Evolutionary conservation across 495 filamentous ascomycete species (phyloP).

Genomic region (Glutinoglossum americanum): DNA sequence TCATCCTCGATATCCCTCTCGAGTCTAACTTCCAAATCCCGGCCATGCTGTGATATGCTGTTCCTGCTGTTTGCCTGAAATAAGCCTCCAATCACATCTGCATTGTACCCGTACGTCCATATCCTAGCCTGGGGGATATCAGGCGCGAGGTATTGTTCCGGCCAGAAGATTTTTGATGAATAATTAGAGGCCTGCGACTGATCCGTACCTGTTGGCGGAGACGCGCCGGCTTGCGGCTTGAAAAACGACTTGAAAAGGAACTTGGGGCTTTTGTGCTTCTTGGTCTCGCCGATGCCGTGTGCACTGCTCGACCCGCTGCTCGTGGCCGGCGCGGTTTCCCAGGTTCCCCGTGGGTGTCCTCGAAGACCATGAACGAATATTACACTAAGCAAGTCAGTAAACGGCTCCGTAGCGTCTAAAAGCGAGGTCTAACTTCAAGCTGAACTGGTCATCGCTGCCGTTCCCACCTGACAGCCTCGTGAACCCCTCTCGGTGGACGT

Average conservation of each 20-base stretch:
- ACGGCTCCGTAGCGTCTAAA: not conserved
- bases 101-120: slow-evolving; percentile 24
- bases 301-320: not conserved
- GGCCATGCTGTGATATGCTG: slow-evolving; percentile 18
- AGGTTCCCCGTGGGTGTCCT: not conserved
- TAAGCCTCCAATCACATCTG: slow-evolving; percentile 17
- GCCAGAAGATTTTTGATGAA: slow-evolving; percentile 16
- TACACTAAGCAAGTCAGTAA: not conserved
- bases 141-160: slow-evolving; percentile 14
- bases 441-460: not conserved
- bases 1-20: slow-evolving; percentile 15
- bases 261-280: not conserved
- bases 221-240: not conserved
- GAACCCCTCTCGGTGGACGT: not conserved
- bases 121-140: slow-evolving; percentile 20
- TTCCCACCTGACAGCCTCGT: not conserved
- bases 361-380: not conserved
- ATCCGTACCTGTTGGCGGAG: not conserved
- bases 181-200: not conserved
- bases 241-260: not conserved
- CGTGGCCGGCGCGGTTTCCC: not conserved
- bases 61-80: slow-evolving; percentile 19
- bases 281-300: not conserved
- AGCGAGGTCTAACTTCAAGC: not conserved
- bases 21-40: slow-evolving; percentile 12